phyloP scores from a whole-genome alignment of 345 rosid genomes.

The Brassica rapa region DNA sequence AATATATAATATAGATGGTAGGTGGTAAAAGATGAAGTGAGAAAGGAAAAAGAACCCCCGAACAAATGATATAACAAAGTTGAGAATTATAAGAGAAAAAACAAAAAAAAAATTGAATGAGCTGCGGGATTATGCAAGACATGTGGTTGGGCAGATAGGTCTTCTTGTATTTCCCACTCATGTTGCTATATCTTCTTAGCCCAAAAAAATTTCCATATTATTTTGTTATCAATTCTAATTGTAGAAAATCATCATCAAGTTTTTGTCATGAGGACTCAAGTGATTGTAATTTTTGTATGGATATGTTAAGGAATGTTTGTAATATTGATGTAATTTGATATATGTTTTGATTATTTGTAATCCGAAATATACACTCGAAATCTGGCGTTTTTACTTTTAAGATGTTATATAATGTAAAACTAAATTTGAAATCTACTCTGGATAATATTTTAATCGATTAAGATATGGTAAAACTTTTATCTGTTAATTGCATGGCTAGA shows the following conservation, averaged over 20 bases:
- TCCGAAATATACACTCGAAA: no score
- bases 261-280: not conserved
- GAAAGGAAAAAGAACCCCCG: no score
- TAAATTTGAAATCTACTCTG: not conserved
- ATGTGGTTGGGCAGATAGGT: slow-evolving; percentile 45
- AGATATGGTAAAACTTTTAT: no score
- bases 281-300: not conserved
- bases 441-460: no score
- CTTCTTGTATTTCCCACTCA: slow-evolving; percentile 21
- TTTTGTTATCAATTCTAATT: not conserved
- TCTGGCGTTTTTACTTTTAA: no score
- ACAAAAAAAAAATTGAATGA: slow-evolving; percentile 22
- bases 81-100: slow-evolving; percentile 12
- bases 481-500: not conserved
- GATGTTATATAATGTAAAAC: not conserved
- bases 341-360: no score
- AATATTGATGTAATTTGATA: no score
- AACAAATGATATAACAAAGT: not conserved
- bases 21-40: no score
- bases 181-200: slow-evolving; percentile 23
- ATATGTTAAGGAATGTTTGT: no score
- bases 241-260: not conserved
- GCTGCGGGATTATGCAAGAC: slow-evolving; percentile 42
- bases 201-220: slow-evolving; percentile 11
- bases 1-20: no score